Percentiles rank a stretch among this genome's conserved stretches.
Conservation (phyloP, 2,329 filamentous ascomycete species). For the Paracamarosporium sp. region DNA sequence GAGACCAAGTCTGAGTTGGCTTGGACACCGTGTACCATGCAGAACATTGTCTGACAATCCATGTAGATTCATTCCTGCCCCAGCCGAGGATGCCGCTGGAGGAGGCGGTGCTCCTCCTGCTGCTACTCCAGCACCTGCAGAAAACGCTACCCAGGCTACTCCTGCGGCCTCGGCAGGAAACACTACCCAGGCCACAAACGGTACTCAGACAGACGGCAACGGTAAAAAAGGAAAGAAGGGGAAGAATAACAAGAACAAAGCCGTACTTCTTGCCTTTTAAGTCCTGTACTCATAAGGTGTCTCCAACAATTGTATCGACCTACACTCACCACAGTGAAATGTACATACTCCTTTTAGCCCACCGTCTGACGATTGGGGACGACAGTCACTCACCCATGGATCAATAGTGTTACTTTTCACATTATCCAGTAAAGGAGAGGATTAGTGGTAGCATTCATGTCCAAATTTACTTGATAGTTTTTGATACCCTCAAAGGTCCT, state of each 20-base stretch:
- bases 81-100: background rate
- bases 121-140: background rate
- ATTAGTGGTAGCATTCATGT: background rate
- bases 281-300: background rate
- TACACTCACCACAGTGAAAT: background rate
- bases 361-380: background rate
- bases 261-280: background rate
- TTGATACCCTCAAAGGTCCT: conserved; percentile 1
- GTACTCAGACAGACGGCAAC: background rate
- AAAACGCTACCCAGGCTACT: background rate
- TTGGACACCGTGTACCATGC: too few relatives aligned
- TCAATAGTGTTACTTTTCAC: too few relatives aligned
- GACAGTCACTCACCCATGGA: too few relatives aligned
- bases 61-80: background rate
- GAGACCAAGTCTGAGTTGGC: too few relatives aligned
- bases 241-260: background rate
- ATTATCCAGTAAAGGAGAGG: background rate
- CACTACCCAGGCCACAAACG: background rate
- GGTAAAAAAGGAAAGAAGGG: background rate
- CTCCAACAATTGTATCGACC: background rate
- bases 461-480: conserved; percentile 1
- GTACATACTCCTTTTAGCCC: background rate
- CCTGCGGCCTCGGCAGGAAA: background rate
- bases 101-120: background rate
- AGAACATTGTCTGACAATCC: background rate